phyloP scores from a whole-genome alignment of 495 filamentous ascomycete species.

The Neurospora hispaniola region DNA sequence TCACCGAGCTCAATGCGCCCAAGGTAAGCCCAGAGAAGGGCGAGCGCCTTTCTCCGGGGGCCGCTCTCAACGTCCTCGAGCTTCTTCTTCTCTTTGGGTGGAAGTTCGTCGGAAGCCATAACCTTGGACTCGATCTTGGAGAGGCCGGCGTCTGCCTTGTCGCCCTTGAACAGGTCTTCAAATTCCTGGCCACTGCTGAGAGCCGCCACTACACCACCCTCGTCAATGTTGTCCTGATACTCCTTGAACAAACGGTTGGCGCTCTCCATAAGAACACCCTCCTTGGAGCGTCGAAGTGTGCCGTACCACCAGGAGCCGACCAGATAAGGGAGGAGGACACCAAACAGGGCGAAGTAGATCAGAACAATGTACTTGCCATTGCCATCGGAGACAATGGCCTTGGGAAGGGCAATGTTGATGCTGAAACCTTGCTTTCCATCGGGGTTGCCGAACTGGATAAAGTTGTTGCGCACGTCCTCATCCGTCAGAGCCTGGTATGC shows the following conservation, averaged over 20 bases:
- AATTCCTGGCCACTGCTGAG: constrained; percentile 79
- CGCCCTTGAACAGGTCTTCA: constrained; percentile 52
- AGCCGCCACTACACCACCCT: constrained; percentile 67
- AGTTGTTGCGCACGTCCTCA: constrained; percentile 94
- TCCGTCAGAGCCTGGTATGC: constrained; percentile 96
- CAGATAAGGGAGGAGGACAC: constrained; percentile 81
- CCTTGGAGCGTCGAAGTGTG: constrained; percentile 80
- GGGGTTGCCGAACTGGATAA: constrained; percentile 86
- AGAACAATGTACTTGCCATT: constrained; percentile 92
- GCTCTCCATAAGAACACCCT: constrained; percentile 81
- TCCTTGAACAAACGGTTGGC: constrained; percentile 89
- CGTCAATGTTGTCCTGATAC: constrained; percentile 72
- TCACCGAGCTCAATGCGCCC: constrained; percentile 72
- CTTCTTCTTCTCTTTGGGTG: constrained; percentile 57
- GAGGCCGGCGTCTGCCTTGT: constrained; percentile 62
- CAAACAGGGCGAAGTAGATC: constrained; percentile 76
- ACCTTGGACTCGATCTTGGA: constrained; percentile 74
- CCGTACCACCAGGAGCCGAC: constrained; percentile 99
- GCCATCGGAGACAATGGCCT: constrained; percentile 84
- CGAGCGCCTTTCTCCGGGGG: constrained; percentile 72
- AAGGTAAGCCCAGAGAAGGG: constrained; percentile 88
- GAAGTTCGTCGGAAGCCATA: constrained; percentile 42
- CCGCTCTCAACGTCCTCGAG: constrained; percentile 59
- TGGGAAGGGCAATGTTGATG: constrained; percentile 92
- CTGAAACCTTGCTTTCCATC: constrained; percentile 97